Percentiles rank a stretch among this genome's conserved stretches.
Evolutionary conservation across 306 rosid species (phyloP).

Genomic region (Spatholobus suberectus): DNA sequence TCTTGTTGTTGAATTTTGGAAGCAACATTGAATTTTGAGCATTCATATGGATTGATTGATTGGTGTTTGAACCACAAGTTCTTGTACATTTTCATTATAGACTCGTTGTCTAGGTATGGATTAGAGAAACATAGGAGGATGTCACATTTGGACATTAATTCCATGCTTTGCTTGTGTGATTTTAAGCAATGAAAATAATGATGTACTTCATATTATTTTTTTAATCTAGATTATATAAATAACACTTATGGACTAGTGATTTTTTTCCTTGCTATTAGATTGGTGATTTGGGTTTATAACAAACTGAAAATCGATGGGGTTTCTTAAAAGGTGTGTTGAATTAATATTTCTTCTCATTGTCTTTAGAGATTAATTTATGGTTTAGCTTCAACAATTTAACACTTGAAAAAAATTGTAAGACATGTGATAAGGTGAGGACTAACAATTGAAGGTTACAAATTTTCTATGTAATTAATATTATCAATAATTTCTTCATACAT

Average conservation of each 20-base stretch:
- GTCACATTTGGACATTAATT: too few relatives aligned
- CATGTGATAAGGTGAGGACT: background rate
- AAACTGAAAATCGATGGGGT: background rate
- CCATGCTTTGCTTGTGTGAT: too few relatives aligned
- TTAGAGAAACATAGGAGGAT: too few relatives aligned
- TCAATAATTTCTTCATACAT: conserved; percentile 35
- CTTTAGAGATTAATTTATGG: conserved; percentile 15
- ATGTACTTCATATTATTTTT: background rate
- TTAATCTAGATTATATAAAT: conserved; percentile 23
- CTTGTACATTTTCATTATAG: too few relatives aligned
- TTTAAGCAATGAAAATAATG: conserved; percentile 6
- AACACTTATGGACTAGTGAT: background rate
- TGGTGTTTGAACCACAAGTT: background rate
- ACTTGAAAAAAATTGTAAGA: background rate
- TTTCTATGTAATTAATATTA: conserved; percentile 21
- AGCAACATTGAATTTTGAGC: conserved; percentile 38
- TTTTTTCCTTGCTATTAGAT: conserved; percentile 18
- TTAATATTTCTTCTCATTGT: conserved; percentile 25
- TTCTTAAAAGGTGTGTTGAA: background rate
- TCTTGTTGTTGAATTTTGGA: background rate
- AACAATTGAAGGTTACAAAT: conserved; percentile 11
- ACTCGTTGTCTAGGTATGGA: too few relatives aligned
- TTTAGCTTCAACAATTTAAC: conserved; percentile 24
- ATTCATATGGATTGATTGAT: background rate
- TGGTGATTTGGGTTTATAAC: conserved; percentile 37